Base-by-base conservation (phyloP, 2,329 filamentous ascomycete genomes). In the Paraphaeosphaeria sporulosa region DNA sequence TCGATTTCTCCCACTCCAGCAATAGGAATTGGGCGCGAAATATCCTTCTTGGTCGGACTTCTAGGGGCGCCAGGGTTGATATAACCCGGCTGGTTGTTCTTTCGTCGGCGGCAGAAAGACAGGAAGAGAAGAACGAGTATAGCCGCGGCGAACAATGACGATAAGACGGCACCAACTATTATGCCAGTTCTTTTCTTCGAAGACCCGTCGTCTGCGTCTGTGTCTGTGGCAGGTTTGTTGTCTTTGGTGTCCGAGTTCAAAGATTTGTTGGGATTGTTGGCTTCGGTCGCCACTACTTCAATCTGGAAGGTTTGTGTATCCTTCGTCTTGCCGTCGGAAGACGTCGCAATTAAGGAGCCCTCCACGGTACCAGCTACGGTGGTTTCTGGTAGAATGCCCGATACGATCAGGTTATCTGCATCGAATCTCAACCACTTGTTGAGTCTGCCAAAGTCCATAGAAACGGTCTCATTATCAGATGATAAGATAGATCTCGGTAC, bases 391-490 rank as follows among this genome's bases (percentile, higher is more conserved):
- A 86, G 78, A n/a, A 76, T 79, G 15, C 85, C 85, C n/a, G 73
- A 72, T 2, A 87, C 76, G 2, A 76, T 78, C 46, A 80, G 75
- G 27, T 77, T 81, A 10, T 61, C 65, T 17, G 79, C 55, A 61
- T 85, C 79, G 66, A 85, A 87, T 1, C 74, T 69, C n/a, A 87
- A 75, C 83, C 85, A 86, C 15, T 73, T 68, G 3, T 78, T 74
- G 2, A 83, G 68, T 15, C 78, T 61, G 4, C 77, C 79, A 21
- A 86, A 64, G 43, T 83, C 74, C 3, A 86, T 71, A 21, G 74
- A 77, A 3, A 86, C 65, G 0, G 53, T 71, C 17, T 82, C 76
- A 36, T 79, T 73, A n/a, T 74, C 66, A 54, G 79, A 70, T 4
- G 67, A 73, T 43, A 86, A 70, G 13, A 83, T 69, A 4, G 77